Conservation (phyloP, 1,139 yeast genomes). For the Candida anutae region DNA sequence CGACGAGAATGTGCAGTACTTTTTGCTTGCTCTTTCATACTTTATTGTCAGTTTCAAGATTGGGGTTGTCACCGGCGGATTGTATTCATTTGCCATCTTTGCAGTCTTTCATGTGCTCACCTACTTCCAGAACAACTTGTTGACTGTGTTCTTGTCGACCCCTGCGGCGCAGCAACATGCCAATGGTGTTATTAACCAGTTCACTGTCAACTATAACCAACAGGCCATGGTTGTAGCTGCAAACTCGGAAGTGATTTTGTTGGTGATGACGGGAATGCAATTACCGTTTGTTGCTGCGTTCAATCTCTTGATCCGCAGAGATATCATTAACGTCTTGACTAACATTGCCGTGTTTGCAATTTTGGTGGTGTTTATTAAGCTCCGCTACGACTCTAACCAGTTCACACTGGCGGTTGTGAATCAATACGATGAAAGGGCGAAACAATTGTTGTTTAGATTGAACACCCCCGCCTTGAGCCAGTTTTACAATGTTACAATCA, state of each 20-base stretch:
- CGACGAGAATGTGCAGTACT: slow-evolving; percentile 48
- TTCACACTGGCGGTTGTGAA: slow-evolving; percentile 33
- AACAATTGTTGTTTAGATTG: slow-evolving; percentile 17
- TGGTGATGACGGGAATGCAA: slow-evolving; percentile 16
- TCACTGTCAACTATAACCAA: slow-evolving; percentile 36
- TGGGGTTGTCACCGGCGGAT: slow-evolving; percentile 28
- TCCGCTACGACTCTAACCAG: slow-evolving; percentile 36
- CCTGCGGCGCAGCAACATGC: slow-evolving; percentile 9
- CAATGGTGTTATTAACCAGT: slow-evolving; percentile 19
- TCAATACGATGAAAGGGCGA: slow-evolving; percentile 30
- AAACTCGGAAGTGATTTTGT: slow-evolving; percentile 33
- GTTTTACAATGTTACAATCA: slow-evolving; percentile 6
- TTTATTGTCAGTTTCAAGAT: slow-evolving; percentile 22
- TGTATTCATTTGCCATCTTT: slow-evolving; percentile 49
- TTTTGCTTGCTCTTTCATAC: slow-evolving; percentile 33
- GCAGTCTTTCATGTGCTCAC: slow-evolving; percentile 49
- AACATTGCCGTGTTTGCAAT: slow-evolving; percentile 17
- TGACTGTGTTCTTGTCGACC: slow-evolving; percentile 7
- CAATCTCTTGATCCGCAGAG: slow-evolving; percentile 9
- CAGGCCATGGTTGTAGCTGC: slow-evolving; percentile 42
- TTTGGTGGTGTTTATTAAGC: slow-evolving; percentile 35
- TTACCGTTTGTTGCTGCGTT: slow-evolving; percentile 14
- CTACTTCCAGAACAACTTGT: slow-evolving; percentile 32
- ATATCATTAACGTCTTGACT: slow-evolving; percentile 11
- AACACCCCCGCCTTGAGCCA: slow-evolving; percentile 6